A percentile compares a stretch with the other conserved stretches of the same genome.
Evolutionary conservation across 352 stramenopile genomes (phyloP).

Genomic region (Phytopythium helicoides): DNA sequence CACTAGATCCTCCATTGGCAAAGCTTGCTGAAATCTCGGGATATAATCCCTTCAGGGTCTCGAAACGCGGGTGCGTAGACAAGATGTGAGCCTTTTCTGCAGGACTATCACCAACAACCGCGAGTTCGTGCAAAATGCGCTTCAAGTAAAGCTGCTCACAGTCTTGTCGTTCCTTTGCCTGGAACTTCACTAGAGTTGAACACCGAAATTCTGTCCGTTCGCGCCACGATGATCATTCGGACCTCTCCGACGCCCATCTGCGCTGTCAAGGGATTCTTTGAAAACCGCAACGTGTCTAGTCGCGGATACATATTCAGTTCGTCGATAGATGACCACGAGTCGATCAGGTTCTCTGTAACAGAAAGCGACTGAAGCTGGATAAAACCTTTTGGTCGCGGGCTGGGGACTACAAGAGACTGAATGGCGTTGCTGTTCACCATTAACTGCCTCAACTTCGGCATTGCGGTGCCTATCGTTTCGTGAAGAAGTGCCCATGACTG

Average conservation of each 20-base stretch:
- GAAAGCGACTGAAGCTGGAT: slow-evolving; percentile 55
- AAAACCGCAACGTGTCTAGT: slow-evolving; percentile 64
- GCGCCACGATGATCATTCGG: slow-evolving; percentile 68
- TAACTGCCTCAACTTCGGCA: slow-evolving; percentile 58
- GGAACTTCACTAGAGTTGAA: slow-evolving; percentile 72
- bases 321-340: slow-evolving; percentile 76
- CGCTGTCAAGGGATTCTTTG: slow-evolving; percentile 60
- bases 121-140: slow-evolving; percentile 70
- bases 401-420: slow-evolving; percentile 30
- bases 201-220: slow-evolving; percentile 36
- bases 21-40: slow-evolving; percentile 38
- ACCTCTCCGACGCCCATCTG: slow-evolving; percentile 66
- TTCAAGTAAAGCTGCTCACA: slow-evolving; percentile 84
- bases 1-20: slow-evolving; percentile 1
- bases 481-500: slow-evolving; percentile 47
- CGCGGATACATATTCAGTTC: slow-evolving; percentile 56
- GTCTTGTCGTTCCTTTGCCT: slow-evolving; percentile 61
- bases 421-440: slow-evolving; percentile 63
- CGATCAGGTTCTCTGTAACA: slow-evolving; percentile 61
- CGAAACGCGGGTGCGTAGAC: slow-evolving; percentile 45
- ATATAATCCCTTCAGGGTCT: slow-evolving; percentile 44
- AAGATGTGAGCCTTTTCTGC: slow-evolving; percentile 31
- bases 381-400: slow-evolving; percentile 15
- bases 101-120: slow-evolving; percentile 23
- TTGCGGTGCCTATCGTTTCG: slow-evolving; percentile 23